phyloP scores from a whole-genome alignment of 768 basidiomycete species.

The Mycena pura region DNA sequence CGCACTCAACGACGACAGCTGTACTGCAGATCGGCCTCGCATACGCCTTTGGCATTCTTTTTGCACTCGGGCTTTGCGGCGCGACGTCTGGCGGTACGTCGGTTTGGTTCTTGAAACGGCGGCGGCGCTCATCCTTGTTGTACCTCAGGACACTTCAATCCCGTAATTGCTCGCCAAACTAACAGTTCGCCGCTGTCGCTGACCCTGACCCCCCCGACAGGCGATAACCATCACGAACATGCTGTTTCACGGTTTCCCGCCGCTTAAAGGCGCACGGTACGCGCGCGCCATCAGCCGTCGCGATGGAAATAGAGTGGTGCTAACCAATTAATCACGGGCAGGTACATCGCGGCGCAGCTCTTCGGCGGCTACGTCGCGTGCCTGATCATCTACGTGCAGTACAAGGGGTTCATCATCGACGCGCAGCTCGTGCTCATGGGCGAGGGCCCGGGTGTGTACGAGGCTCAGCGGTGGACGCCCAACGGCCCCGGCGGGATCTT shows the following conservation, averaged over 20 bases:
- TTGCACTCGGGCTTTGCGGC: slow-evolving; percentile 60
- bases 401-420: slow-evolving; percentile 51
- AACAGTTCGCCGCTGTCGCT: no score
- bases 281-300: slow-evolving; percentile 9
- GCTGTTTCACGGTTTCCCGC: slow-evolving; percentile 62
- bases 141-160: slow-evolving; percentile 75
- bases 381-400: slow-evolving; percentile 67
- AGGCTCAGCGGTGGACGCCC: slow-evolving; percentile 47
- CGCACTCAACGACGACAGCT: slow-evolving; percentile 40
- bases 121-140: no score
- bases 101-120: no score
- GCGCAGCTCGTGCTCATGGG: slow-evolving; percentile 40
- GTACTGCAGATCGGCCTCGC: slow-evolving; percentile 63
- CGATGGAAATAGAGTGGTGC: background rate
- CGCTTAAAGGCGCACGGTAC: slow-evolving; percentile 57
- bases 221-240: slow-evolving; percentile 60
- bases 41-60: slow-evolving; percentile 65
- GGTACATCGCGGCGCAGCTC: slow-evolving; percentile 72
- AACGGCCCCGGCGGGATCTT: slow-evolving; percentile 60
- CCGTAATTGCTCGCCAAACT: no score
- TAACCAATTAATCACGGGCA: slow-evolving; percentile 26
- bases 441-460: slow-evolving; percentile 34
- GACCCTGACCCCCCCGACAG: no score
- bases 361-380: slow-evolving; percentile 70
- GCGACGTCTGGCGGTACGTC: slow-evolving; percentile 66